phyloP scores from a whole-genome alignment of 2,329 filamentous ascomycete species.

The Colletotrichum somersetense region DNA sequence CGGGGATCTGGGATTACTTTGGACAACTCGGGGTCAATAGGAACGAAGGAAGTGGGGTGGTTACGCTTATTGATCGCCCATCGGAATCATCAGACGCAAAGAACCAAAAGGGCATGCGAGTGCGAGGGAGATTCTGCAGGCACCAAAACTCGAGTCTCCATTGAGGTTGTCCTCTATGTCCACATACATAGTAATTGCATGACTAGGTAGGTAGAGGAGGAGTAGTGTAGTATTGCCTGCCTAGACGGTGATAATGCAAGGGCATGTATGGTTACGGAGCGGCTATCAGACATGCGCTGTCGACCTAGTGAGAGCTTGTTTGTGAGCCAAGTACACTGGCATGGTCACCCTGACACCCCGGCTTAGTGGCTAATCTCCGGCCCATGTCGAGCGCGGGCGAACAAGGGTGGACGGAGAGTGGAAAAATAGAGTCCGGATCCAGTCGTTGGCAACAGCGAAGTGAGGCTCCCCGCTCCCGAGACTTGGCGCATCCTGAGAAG shows the following conservation, averaged over 20 bases:
- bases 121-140: conserved; percentile 18
- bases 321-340: conserved; percentile 24
- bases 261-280: conserved; percentile 8
- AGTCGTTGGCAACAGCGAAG: conserved; percentile 15
- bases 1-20: conserved; percentile 8
- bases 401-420: conserved; percentile 19
- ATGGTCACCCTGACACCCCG: conserved; percentile 3
- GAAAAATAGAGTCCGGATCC: conserved; percentile 38
- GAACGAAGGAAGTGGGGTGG: conserved; percentile 23
- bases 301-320: conserved; percentile 21
- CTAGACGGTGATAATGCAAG: not conserved
- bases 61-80: conserved; percentile 23
- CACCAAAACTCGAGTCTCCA: conserved; percentile 15
- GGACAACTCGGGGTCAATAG: conserved; percentile 34
- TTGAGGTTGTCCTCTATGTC: conserved; percentile 11
- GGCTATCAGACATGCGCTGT: conserved; percentile 23
- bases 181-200: too few species aligned
- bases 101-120: conserved; percentile 15
- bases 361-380: conserved; percentile 27
- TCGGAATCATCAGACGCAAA: conserved; percentile 12
- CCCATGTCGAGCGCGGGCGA: conserved; percentile 2
- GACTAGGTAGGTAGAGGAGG: too few species aligned
- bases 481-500: conserved; percentile 31
- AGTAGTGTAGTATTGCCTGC: not conserved
- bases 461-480: conserved; percentile 35